Conservation (phyloP, 768 basidiomycete species). For the Rhodocollybia butyracea region DNA sequence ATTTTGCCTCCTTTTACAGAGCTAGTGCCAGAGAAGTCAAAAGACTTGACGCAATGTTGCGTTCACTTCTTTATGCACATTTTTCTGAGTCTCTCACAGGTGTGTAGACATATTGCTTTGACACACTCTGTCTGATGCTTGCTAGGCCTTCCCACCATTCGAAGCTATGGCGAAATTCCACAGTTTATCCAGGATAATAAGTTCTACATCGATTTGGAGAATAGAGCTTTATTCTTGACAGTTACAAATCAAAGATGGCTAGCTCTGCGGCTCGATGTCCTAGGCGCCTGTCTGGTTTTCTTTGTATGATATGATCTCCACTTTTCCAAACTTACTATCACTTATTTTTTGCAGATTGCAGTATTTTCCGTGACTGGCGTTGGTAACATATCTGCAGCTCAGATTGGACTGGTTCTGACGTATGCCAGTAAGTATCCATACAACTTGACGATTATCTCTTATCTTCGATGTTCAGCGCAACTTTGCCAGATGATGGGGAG, state of each 20-base stretch:
- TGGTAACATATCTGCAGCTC: constrained; percentile 57
- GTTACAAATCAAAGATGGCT: constrained; percentile 75
- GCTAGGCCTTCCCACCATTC: constrained; percentile 57
- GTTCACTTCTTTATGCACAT: constrained; percentile 73
- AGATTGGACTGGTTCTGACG: constrained; percentile 70
- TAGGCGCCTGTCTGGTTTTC: constrained; percentile 59
- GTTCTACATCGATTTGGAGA: constrained; percentile 68
- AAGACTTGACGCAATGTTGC: constrained; percentile 58
- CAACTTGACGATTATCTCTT: not conserved
- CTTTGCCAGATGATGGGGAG: constrained; percentile 53
- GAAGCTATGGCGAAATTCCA: constrained; percentile 63
- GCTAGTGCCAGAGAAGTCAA: constrained; percentile 74
- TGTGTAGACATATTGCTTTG: constrained; percentile 7
- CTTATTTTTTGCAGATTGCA: constrained; percentile 49
- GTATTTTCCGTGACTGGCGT: constrained; percentile 59
- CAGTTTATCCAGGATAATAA: constrained; percentile 66
- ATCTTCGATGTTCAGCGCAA: constrained; percentile 28
- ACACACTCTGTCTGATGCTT: not conserved
- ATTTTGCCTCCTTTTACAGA: constrained; percentile 68
- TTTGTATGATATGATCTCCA: constrained; percentile 26
- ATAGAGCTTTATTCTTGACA: constrained; percentile 64
- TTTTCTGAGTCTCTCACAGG: constrained; percentile 73
- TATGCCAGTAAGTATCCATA: constrained; percentile 44
- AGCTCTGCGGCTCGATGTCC: constrained; percentile 65
- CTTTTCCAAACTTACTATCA: not conserved